Evolutionary conservation across 139 green algal genomes (phyloP).

Genomic region (Chlorella vulgaris): DNA sequence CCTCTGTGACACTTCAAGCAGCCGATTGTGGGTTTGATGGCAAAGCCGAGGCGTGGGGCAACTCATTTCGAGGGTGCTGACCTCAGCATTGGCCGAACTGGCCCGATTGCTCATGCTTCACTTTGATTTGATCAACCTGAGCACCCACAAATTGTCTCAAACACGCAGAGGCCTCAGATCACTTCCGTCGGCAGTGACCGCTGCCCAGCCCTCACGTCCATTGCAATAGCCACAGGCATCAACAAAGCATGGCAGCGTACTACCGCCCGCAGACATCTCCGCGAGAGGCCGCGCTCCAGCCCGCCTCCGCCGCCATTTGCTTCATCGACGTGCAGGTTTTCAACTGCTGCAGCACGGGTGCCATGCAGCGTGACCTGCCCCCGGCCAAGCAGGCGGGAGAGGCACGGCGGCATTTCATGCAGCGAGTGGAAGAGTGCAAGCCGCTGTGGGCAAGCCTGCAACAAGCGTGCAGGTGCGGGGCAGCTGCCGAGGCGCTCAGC

Average conservation of each 20-base stretch:
- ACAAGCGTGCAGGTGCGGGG: conserved; percentile 12
- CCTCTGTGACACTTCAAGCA: no score
- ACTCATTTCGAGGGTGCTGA: no score
- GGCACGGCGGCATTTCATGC: conserved; percentile 38
- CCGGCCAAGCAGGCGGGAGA: conserved; percentile 15
- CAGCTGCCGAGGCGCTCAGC: background rate
- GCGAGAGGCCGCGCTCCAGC: conserved; percentile 34
- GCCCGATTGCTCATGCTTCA: no score
- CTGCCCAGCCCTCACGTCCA: no score
- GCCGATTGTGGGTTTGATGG: no score
- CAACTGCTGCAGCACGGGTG: conserved; percentile 61
- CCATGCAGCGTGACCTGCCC: conserved; percentile 45
- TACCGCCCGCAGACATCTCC: conserved; percentile 34
- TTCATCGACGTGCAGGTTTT: conserved; percentile 72
- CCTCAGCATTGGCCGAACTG: no score
- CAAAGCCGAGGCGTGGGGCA: no score
- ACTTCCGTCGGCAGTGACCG: background rate
- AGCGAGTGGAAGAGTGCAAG: conserved; percentile 34
- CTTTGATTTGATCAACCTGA: no score
- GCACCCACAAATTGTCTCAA: no score
- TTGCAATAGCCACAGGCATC: no score
- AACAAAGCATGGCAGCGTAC: conserved; percentile 19
- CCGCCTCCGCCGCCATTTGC: conserved; percentile 29
- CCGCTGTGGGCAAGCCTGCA: conserved; percentile 23
- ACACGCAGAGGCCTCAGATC: no score